phyloP scores from a whole-genome alignment of 2,329 filamentous ascomycete genomes.

The Fusarium sp. region DNA sequence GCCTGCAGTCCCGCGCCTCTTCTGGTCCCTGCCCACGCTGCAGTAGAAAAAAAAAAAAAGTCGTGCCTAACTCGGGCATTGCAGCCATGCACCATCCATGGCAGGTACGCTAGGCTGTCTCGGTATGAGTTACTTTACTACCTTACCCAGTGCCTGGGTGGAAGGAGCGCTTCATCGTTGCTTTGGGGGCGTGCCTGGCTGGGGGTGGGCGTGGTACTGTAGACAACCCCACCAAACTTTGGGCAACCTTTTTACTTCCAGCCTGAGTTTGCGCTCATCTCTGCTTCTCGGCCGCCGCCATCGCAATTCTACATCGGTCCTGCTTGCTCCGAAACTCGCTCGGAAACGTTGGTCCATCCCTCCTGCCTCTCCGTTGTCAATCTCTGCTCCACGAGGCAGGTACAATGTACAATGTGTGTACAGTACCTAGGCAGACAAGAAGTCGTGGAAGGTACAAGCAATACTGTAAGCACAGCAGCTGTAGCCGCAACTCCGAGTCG shows the following conservation, averaged over 20 bases:
- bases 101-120: constrained; percentile 6
- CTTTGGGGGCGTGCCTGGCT: background rate
- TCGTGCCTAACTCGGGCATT: constrained; percentile 1
- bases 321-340: constrained; percentile 35
- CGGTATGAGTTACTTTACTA: constrained; percentile 1
- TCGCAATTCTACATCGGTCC: background rate
- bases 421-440: background rate
- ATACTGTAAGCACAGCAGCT: background rate
- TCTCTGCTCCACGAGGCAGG: background rate
- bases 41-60: background rate
- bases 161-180: background rate
- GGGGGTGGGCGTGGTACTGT: background rate
- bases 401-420: background rate
- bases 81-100: constrained; percentile 5
- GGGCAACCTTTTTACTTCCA: constrained; percentile 25
- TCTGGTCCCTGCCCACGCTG: constrained; percentile 16
- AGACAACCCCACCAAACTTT: background rate
- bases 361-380: constrained; percentile 10
- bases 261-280: constrained; percentile 21
- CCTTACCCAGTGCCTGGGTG: background rate
- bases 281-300: background rate
- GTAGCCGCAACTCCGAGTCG: background rate
- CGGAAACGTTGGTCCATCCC: constrained; percentile 28
- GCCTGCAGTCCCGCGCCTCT: constrained; percentile 19
- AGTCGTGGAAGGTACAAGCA: background rate